A percentile compares a stretch with the other conserved stretches of the same genome.
Conservation (phyloP, 495 filamentous ascomycete genomes). For the Xylaria curta region DNA sequence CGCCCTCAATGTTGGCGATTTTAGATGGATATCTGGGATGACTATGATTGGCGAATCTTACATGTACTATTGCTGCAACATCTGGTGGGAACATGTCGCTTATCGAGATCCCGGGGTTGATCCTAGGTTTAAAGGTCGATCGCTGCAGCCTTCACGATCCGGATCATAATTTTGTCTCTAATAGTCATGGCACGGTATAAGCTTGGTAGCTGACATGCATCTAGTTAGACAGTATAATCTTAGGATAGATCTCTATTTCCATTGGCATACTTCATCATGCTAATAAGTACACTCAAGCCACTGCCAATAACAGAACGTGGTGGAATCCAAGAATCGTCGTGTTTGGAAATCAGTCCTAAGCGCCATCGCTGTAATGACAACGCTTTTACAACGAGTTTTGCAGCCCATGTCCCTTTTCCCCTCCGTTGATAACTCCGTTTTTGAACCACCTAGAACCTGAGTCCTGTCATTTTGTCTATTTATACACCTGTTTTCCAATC, state of each 20-base stretch:
- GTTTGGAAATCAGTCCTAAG: not conserved
- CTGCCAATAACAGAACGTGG: not conserved
- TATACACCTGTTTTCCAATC: not conserved
- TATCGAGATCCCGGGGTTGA: not conserved
- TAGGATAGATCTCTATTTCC: not conserved
- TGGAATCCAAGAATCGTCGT: not conserved
- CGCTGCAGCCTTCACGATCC: not conserved
- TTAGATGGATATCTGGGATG: not conserved
- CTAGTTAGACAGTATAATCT: not conserved
- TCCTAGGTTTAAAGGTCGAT: not conserved
- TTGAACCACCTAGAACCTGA: not conserved
- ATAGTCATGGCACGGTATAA: not conserved
- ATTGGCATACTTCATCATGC: not conserved
- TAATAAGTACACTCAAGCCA: not conserved
- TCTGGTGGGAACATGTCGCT: not conserved
- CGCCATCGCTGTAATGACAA: slow-evolving; percentile 2
- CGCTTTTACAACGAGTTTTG: not conserved
- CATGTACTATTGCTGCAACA: slow-evolving; percentile 2
- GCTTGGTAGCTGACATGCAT: not conserved
- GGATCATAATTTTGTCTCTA: not conserved
- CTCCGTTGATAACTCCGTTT: not conserved
- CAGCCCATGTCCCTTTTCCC: not conserved
- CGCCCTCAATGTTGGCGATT: not conserved
- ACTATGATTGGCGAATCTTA: not conserved
- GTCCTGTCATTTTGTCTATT: slow-evolving; percentile 1